phyloP scores from a whole-genome alignment of 495 filamentous ascomycete genomes.

The Aspergillus ostianus region DNA sequence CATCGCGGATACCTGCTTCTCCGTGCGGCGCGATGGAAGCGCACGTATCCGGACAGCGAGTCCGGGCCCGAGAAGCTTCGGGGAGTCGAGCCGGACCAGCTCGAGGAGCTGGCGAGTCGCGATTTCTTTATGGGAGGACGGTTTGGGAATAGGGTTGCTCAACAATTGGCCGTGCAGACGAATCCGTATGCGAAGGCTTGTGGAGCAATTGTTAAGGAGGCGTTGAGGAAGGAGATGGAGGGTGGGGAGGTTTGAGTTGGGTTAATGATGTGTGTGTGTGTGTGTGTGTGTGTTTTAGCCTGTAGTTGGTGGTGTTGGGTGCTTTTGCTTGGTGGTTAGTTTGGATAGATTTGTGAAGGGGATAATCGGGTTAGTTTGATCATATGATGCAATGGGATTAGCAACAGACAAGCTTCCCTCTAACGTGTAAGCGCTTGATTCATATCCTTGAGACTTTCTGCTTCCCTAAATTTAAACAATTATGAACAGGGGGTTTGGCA shows the following conservation, averaged over 20 bases:
- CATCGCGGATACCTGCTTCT: slow-evolving; percentile 73
- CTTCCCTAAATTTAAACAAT: slow-evolving; percentile 4
- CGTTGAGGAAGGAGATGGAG: slow-evolving; percentile 70
- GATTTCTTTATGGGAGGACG: slow-evolving; percentile 74
- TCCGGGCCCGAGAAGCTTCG: slow-evolving; percentile 34
- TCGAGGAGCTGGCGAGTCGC: slow-evolving; percentile 70
- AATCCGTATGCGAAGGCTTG: slow-evolving; percentile 91
- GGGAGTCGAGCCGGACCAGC: slow-evolving; percentile 46
- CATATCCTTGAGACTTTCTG: neutral
- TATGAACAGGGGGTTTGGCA: neutral
- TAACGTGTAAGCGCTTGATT: neutral
- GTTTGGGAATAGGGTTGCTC: slow-evolving; percentile 77
- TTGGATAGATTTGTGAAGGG: no score
- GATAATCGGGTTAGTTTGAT: no score
- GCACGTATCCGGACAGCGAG: slow-evolving; percentile 4
- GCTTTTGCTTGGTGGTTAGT: no score
- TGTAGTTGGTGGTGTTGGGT: no score
- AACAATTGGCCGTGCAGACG: slow-evolving; percentile 70
- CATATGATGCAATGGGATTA: no score
- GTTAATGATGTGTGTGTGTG: neutral
- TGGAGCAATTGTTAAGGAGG: slow-evolving; percentile 82
- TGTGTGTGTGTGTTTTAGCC: neutral
- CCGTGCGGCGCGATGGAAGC: slow-evolving; percentile 54
- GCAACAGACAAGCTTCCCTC: neutral
- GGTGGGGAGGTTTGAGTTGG: slow-evolving; percentile 3